These are phyloP conservation scores for Fraxinus greggii DNA, from an alignment of 305 asterid genomes.

Conservation along the genomic window DNA sequence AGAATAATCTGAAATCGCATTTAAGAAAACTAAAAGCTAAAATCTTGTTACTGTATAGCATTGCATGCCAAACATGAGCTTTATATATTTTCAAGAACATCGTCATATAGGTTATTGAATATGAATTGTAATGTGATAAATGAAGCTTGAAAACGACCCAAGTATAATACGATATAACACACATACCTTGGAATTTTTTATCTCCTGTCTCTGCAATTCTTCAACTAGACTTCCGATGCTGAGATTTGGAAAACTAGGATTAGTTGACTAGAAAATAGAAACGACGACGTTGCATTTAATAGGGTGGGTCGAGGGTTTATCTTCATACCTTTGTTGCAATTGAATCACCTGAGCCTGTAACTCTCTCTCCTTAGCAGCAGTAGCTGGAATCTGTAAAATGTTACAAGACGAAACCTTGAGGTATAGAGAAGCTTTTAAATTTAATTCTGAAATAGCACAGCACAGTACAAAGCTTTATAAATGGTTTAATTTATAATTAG, in stretches of 20 bases:
- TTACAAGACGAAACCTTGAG: not conserved
- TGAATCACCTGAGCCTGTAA: constrained; percentile 68
- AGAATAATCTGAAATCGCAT: not conserved
- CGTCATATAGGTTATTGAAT: not conserved
- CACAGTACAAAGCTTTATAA: not conserved
- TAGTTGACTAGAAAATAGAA: constrained; percentile 21
- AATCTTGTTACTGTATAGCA: not conserved
- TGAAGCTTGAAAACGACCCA: not conserved
- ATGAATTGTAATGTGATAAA: not conserved
- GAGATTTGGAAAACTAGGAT: constrained; percentile 32
- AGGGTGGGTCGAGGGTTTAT: constrained; percentile 9
- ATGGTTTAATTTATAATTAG: not conserved
- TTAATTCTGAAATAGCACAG: not conserved
- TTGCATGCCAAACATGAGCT: not conserved
- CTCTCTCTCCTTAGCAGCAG: constrained; percentile 64
- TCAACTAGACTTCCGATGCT: constrained; percentile 74
- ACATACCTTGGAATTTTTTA: constrained; percentile 74
- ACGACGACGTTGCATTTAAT: not conserved
- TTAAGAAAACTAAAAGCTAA: not conserved
- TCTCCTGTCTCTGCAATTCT: constrained; percentile 73
- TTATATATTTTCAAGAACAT: not conserved
- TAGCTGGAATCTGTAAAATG: constrained; percentile 40
- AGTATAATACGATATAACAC: not conserved
- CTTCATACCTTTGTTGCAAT: constrained; percentile 58
- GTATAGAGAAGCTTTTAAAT: not conserved